Percentiles rank a stretch among this genome's conserved stretches.
phyloP scores from a whole-genome alignment of 768 basidiomycete genomes.

The Goffeauzyma gilvescens region DNA sequence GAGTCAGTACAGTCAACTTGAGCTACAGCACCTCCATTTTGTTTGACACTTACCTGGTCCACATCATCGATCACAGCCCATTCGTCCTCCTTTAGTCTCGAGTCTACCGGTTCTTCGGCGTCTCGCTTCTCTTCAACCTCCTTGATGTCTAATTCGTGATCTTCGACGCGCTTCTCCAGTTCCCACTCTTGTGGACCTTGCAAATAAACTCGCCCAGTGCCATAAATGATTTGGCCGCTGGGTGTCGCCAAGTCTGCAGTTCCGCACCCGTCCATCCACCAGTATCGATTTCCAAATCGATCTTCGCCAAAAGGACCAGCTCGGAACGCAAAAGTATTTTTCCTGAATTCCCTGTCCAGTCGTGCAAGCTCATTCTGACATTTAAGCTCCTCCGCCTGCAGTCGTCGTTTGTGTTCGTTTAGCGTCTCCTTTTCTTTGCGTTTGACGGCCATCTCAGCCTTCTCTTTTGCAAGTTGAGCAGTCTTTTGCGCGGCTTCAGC shows the following conservation, averaged over 20 bases:
- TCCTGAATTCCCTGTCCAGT: conserved; percentile 85
- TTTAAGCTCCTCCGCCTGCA: conserved; percentile 75
- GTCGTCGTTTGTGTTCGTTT: conserved; percentile 57
- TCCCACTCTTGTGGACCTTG: conserved; percentile 82
- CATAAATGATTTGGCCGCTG: conserved; percentile 62
- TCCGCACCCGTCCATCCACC: conserved; percentile 98
- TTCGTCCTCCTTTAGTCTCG: conserved; percentile 51
- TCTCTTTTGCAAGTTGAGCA: conserved; percentile 54
- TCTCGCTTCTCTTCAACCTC: conserved; percentile 43
- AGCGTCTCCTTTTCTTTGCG: conserved; percentile 64
- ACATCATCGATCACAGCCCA: conserved; percentile 81
- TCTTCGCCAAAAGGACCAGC: conserved; percentile 79
- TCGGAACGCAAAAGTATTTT: conserved; percentile 63
- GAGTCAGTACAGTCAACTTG: conserved; percentile 13
- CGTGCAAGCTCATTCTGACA: conserved; percentile 60
- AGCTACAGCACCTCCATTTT: neutral
- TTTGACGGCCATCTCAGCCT: conserved; percentile 59
- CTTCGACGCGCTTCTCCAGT: conserved; percentile 33
- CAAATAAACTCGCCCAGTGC: conserved; percentile 73
- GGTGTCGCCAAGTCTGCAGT: conserved; percentile 57
- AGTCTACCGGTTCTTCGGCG: conserved; percentile 65
- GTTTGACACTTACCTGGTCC: conserved; percentile 56
- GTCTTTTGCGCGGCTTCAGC: conserved; percentile 37
- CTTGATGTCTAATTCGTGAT: conserved; percentile 39
- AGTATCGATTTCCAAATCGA: conserved; percentile 81